phyloP scores from a whole-genome alignment of 2,329 filamentous ascomycete species.

The Chrysosporium keratinophilum region DNA sequence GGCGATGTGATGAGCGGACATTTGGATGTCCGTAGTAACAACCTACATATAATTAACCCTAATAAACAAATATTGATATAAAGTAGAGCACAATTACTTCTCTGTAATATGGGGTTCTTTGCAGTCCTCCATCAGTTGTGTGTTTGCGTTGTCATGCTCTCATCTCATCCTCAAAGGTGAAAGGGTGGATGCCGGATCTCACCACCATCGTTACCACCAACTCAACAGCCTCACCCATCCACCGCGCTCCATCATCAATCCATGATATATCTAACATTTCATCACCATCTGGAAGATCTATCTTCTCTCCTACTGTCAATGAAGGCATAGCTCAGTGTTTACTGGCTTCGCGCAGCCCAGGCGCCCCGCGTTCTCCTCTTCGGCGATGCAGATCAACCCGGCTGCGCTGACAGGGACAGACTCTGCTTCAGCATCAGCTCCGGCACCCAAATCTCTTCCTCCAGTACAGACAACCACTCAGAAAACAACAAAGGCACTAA shows the following conservation, averaged over 20 bases:
- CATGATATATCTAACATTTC: not conserved
- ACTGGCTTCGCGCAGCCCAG: slow-evolving; percentile 33
- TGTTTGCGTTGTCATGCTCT: not conserved
- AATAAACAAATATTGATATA: not conserved
- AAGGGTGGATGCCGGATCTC: not conserved
- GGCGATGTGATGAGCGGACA: not conserved
- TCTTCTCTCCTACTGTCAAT: slow-evolving; percentile 24
- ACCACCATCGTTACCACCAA: not conserved
- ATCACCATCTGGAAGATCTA: not conserved
- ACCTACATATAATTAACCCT: not conserved
- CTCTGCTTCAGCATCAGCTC: slow-evolving; percentile 27
- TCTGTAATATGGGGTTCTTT: not conserved
- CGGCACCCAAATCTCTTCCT: slow-evolving; percentile 25
- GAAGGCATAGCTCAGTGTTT: slow-evolving; percentile 29
- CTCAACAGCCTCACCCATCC: not conserved
- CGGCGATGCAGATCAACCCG: slow-evolving; percentile 38
- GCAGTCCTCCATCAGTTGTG: not conserved
- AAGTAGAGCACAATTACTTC: not conserved
- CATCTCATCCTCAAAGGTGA: not conserved
- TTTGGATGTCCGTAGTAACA: not conserved
- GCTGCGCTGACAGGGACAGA: slow-evolving; percentile 36
- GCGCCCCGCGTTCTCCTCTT: slow-evolving; percentile 27
- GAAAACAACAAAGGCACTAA: slow-evolving; percentile 42
- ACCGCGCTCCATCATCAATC: not conserved
- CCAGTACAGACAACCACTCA: slow-evolving; percentile 23